These are phyloP conservation scores for Singerocomus inundabilis DNA, from an alignment of 1,284 basidiomycete species.

Conservation along the genomic window DNA sequence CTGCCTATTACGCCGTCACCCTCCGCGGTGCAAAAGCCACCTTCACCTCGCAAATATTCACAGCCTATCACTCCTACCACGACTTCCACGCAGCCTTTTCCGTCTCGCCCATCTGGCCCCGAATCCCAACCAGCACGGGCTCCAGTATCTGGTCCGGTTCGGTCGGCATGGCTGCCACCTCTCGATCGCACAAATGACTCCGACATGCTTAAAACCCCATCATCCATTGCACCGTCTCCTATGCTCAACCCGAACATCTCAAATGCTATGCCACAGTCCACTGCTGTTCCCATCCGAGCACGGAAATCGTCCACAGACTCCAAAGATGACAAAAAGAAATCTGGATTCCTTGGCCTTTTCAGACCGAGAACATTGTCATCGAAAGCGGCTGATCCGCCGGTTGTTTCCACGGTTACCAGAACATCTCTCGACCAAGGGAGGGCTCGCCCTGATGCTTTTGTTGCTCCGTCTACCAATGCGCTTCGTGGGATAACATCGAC, in stretches of 20 bases:
- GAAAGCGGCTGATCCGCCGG: conserved; percentile 25
- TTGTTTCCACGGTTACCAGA: conserved; percentile 16
- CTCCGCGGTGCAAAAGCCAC: conserved; percentile 21
- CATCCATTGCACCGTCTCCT: conserved; percentile 48
- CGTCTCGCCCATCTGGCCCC: conserved; percentile 21
- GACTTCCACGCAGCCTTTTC: conserved; percentile 34
- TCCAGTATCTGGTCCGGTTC: conserved; percentile 20
- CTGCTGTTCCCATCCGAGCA: conserved; percentile 20
- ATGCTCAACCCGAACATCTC: conserved; percentile 27
- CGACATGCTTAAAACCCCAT: conserved; percentile 49
- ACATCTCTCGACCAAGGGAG: conserved; percentile 25
- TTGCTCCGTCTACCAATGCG: neutral
- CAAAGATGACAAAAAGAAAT: conserved; percentile 34
- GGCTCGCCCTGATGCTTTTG: conserved; percentile 11
- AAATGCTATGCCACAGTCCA: conserved; percentile 7
- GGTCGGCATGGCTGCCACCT: conserved; percentile 15
- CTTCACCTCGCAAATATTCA: conserved; percentile 32
- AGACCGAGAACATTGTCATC: conserved; percentile 35
- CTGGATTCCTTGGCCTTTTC: conserved; percentile 33
- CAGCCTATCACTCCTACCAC: conserved; percentile 28
- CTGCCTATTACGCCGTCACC: conserved; percentile 23
- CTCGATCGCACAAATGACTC: conserved; percentile 39
- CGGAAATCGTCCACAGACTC: conserved; percentile 33
- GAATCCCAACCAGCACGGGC: conserved; percentile 19
- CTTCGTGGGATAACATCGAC: conserved; percentile 16